Conservation (phyloP, 345 rosid species). For the Corymbia maculata region DNA sequence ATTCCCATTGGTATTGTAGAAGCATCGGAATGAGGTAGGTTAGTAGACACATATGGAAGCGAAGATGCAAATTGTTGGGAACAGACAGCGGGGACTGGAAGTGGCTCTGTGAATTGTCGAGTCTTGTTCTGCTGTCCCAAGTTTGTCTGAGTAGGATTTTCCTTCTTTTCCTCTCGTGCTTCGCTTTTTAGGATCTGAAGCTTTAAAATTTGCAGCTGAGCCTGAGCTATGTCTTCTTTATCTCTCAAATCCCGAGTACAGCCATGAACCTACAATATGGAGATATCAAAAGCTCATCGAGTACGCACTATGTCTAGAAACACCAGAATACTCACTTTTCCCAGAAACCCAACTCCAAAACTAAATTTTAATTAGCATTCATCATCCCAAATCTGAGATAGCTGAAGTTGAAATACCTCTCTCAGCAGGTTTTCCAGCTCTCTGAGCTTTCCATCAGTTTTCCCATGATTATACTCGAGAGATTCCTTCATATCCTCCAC, state of each 20-base stretch:
- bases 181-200: constrained; percentile 17
- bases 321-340: not conserved
- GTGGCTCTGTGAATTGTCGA: not conserved
- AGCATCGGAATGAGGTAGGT: constrained; percentile 5
- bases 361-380: not conserved
- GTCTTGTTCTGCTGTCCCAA: not conserved
- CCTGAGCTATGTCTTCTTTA: constrained; percentile 50
- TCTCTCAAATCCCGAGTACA: constrained; percentile 40
- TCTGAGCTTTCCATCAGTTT: constrained; percentile 30
- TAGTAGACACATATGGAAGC: constrained; percentile 1
- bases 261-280: constrained; percentile 28
- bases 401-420: constrained; percentile 25
- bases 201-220: constrained; percentile 23
- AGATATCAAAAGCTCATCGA: not conserved
- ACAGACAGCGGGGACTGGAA: not conserved
- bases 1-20: constrained; percentile 7
- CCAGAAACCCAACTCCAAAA: not conserved
- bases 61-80: constrained; percentile 3
- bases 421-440: constrained; percentile 31
- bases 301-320: not conserved
- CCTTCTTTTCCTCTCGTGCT: constrained; percentile 9
- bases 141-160: constrained; percentile 6
- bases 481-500: constrained; percentile 34
- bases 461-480: constrained; percentile 31
- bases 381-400: not conserved